Conservation (phyloP, 768 basidiomycete species). For the Tricholomella constricta region DNA sequence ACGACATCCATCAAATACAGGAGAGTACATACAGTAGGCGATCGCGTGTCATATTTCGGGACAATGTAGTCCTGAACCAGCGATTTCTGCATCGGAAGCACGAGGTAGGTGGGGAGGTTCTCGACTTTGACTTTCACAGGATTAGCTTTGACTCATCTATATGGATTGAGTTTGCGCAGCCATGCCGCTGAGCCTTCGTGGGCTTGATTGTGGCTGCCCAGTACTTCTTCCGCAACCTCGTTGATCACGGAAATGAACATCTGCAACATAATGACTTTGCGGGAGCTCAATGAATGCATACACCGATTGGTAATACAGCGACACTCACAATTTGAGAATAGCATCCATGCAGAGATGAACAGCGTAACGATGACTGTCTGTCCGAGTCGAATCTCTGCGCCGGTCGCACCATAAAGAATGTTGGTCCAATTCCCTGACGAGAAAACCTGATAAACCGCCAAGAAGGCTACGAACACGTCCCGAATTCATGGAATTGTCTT, state of each 20-base stretch:
- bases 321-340: constrained; percentile 89
- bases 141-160: constrained; percentile 76
- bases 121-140: constrained; percentile 74
- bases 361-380: constrained; percentile 72
- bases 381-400: constrained; percentile 60
- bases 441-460: constrained; percentile 87
- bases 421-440: constrained; percentile 95
- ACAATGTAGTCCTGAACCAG: constrained; percentile 62
- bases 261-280: constrained; percentile 82
- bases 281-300: background rate
- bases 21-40: constrained; percentile 28
- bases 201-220: constrained; percentile 55
- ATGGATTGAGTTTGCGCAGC: constrained; percentile 82
- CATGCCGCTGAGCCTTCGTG: constrained; percentile 61
- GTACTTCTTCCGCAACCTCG: constrained; percentile 90
- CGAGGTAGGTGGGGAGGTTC: constrained; percentile 68
- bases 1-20: background rate
- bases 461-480: constrained; percentile 80
- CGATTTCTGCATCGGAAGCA: constrained; percentile 79
- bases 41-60: constrained; percentile 33
- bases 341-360: constrained; percentile 81
- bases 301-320: background rate
- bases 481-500: constrained; percentile 64
- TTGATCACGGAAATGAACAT: constrained; percentile 98
- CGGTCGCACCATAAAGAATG: constrained; percentile 62